These are phyloP conservation scores for Elsinoe perseae DNA, from an alignment of 2,329 filamentous ascomycete species.

Conservation along the genomic window DNA sequence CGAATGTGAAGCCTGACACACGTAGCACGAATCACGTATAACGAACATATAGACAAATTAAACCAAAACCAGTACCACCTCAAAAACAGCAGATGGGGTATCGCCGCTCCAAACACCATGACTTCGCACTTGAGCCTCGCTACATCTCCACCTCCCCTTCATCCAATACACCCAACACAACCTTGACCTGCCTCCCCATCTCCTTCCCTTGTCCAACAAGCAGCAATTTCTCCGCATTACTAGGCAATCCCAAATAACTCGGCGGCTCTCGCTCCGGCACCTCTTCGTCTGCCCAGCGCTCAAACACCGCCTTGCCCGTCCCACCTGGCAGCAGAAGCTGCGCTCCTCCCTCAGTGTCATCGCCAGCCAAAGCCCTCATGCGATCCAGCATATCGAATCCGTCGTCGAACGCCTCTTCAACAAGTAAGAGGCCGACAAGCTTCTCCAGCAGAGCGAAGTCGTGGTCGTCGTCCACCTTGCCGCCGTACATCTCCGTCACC, in stretches of 20 bases:
- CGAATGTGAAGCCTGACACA: not conserved
- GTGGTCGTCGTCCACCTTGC: conserved; percentile 87
- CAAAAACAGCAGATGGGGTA: conserved; percentile 5
- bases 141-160: conserved; percentile 83
- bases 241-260: conserved; percentile 85
- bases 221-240: conserved; percentile 92
- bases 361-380: conserved; percentile 61
- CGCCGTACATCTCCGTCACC: conserved; percentile 89
- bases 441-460: conserved; percentile 68
- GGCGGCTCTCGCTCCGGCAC: conserved; percentile 93
- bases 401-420: conserved; percentile 81
- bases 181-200: conserved; percentile 75
- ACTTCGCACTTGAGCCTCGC: conserved; percentile 43
- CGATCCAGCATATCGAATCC: conserved; percentile 49
- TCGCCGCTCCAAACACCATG: conserved; percentile 18
- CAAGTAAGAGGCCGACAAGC: conserved; percentile 72
- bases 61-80: not conserved
- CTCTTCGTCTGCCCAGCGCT: conserved; percentile 72
- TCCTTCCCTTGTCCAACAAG: conserved; percentile 79
- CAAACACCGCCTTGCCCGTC: conserved; percentile 78
- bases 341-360: conserved; percentile 34
- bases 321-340: conserved; percentile 66
- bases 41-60: not conserved
- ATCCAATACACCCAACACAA: conserved; percentile 80
- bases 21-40: not conserved